Evolutionary conservation across 2,329 filamentous ascomycete species (phyloP), one percentile per base, ranked within the genome.

Genomic region (Beauveria brongniartii): DNA sequence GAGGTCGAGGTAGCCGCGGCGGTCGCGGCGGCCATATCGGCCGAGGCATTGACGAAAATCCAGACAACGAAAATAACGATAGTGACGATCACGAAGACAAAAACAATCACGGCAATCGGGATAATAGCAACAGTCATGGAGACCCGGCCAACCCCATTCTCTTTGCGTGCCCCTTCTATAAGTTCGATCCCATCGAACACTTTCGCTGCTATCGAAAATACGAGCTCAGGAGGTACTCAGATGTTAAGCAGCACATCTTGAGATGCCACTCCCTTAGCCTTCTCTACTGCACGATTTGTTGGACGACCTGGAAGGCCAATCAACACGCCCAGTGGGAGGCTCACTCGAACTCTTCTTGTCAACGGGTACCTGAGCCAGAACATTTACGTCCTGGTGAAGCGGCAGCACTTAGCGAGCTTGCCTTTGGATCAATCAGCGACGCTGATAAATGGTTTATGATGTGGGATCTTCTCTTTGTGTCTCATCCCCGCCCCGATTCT

Each of bases 161-260:
- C 40, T 60, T 22, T 6, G 58, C 51, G 18, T 61, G 58, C 26
- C 58, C 58, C 5, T 61, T 61, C 30, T 61, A 55, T 34, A 61
- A 61, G 24, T 50, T 54, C 9, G 50, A 55, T 9, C 58, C 58
- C 10, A 28, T 2, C 10, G 20, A 2, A 2, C 30, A 55, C 14
- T 22, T 61, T 30, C 43, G 58, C 9, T 61, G 58, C 22, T 61
- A 40, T 22, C 22, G 51, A 14, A 61, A 61, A 20, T 61, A 55
- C 24, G 51, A 61, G 5, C 10, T 61, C 34, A 55, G n/a, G 8
- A 28, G 58, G 9, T 55, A 55, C n/a, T 50, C 43, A 0, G 58
- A 61, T 26, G 58, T 61, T 1, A 61, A 55, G 22, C 58, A 61
- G 44, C 58, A 61, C 24, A 30, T 61, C 0, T 8, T 61, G 9